These are phyloP conservation scores for Fraxinus baroniana DNA, from an alignment of 305 asterid species.

Conservation along the genomic window DNA sequence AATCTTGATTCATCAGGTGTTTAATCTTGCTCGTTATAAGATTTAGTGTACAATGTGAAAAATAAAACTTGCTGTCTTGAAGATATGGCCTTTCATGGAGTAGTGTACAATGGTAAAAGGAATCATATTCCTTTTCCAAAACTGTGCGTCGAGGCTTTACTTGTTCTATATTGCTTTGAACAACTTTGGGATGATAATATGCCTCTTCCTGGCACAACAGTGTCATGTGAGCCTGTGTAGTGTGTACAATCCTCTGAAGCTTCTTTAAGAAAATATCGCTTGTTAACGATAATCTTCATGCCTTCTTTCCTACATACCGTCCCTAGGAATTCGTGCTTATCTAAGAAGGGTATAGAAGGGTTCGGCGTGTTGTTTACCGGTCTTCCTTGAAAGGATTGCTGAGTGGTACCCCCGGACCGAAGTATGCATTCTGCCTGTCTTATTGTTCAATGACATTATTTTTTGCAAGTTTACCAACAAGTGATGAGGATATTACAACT, in stretches of 20 bases:
- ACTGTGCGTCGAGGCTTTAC: not conserved
- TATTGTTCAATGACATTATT: slow-evolving; percentile 11
- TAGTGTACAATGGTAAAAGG: not conserved
- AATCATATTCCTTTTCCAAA: not conserved
- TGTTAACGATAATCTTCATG: slow-evolving; percentile 5
- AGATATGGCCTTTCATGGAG: not conserved
- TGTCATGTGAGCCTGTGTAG: not conserved
- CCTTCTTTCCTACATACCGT: not conserved
- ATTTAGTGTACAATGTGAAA: not conserved
- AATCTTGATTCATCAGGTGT: slow-evolving; percentile 85
- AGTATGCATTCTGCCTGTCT: not conserved
- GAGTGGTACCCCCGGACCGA: too few species aligned
- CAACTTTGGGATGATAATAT: not conserved
- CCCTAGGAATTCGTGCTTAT: too few species aligned
- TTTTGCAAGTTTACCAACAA: slow-evolving; percentile 58
- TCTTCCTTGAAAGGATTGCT: too few species aligned
- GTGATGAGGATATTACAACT: slow-evolving; percentile 62
- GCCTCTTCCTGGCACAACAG: not conserved
- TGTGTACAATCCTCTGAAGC: not conserved
- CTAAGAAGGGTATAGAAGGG: too few species aligned
- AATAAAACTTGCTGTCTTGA: not conserved
- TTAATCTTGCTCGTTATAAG: slow-evolving; percentile 12
- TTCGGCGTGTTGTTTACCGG: too few species aligned
- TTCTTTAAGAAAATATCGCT: not conserved
- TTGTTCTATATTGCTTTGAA: not conserved